phyloP scores from a whole-genome alignment of 257 asterid genomes.

The Nicotiana benthamiana region DNA sequence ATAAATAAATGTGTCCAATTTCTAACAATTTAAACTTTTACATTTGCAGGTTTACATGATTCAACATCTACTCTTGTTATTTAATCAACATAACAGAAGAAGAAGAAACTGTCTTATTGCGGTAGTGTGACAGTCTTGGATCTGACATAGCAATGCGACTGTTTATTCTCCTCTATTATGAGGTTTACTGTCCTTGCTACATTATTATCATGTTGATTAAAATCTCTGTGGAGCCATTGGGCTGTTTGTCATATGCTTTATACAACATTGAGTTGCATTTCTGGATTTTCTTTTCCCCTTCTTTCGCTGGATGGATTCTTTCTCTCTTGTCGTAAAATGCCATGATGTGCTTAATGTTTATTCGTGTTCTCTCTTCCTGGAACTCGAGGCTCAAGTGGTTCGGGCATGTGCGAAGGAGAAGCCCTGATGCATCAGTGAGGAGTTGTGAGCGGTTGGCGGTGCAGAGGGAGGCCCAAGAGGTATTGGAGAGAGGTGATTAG shows the following conservation, averaged over 20 bases:
- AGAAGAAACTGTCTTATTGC: background rate
- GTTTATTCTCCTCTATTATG: background rate
- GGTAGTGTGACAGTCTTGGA: background rate
- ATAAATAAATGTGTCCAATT: background rate
- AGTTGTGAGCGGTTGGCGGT: too few species aligned
- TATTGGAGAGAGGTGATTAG: too few species aligned
- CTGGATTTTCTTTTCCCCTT: background rate
- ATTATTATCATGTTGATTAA: background rate
- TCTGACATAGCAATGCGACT: background rate
- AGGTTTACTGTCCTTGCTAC: background rate
- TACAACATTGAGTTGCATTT: background rate
- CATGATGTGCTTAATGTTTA: background rate
- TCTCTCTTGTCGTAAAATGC: background rate
- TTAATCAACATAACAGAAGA: background rate
- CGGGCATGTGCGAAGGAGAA: too few species aligned
- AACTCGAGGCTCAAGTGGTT: too few species aligned
- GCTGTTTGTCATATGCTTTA: background rate
- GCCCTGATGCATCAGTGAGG: too few species aligned
- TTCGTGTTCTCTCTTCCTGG: background rate
- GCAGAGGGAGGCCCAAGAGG: too few species aligned
- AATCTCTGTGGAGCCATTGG: background rate
- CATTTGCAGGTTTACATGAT: background rate
- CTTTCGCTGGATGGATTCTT: background rate
- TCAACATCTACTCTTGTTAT: background rate
- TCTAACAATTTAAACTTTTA: background rate